These are phyloP conservation scores for Populus simonii DNA, from an alignment of 345 rosid genomes.

Conservation along the genomic window DNA sequence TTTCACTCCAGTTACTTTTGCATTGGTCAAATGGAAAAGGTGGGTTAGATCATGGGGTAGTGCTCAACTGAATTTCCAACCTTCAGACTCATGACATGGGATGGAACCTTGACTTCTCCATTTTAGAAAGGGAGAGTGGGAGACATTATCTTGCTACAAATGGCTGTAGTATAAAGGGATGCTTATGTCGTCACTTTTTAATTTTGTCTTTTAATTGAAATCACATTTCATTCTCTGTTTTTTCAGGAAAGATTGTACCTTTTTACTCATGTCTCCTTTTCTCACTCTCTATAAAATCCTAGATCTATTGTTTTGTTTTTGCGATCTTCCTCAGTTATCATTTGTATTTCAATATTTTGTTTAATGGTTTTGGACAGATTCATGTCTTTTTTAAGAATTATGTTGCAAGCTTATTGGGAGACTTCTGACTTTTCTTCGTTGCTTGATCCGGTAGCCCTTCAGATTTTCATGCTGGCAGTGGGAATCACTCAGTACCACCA, in stretches of 20 bases:
- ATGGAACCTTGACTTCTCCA: background rate
- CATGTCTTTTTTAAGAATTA: background rate
- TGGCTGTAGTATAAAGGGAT: background rate
- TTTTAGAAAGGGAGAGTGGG: background rate
- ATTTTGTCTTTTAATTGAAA: background rate
- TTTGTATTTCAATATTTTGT: background rate
- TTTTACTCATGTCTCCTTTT: background rate
- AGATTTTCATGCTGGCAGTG: slow-evolving; percentile 21
- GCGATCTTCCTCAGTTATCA: slow-evolving; percentile 1
- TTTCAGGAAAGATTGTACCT: background rate
- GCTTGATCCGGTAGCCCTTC: slow-evolving; percentile 29
- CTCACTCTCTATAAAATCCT: background rate
- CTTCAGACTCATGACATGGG: background rate
- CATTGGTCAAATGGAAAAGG: background rate
- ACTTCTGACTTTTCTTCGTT: slow-evolving; percentile 16
- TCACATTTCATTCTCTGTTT: too few species aligned
- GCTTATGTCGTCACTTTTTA: background rate
- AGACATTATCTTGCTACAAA: background rate
- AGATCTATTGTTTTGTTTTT: background rate
- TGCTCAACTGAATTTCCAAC: background rate
- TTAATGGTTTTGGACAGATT: background rate
- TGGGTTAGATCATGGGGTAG: background rate
- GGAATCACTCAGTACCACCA: slow-evolving; percentile 21
- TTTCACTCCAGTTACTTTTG: too few species aligned
- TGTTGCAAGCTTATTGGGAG: background rate